Evolutionary conservation across 2,329 filamentous ascomycete genomes (phyloP).

Genomic region (Fusarium citri): DNA sequence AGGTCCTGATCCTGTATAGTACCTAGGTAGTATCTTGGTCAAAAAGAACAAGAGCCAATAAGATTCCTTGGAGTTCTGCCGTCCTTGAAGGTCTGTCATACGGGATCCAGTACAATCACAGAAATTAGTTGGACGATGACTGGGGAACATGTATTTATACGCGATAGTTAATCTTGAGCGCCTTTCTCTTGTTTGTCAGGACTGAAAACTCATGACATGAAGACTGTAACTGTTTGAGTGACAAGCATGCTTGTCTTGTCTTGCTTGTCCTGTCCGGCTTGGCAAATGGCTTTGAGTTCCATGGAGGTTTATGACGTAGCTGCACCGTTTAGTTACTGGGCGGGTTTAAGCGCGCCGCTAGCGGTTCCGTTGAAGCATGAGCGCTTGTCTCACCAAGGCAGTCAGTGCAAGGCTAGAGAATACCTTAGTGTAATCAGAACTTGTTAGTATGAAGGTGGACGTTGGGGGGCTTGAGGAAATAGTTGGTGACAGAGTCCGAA

Average conservation of each 20-base stretch:
- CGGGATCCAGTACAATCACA: neutral
- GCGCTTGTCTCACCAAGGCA: constrained; percentile 3
- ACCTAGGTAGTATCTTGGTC: neutral
- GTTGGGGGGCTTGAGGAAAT: neutral
- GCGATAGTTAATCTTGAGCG: neutral
- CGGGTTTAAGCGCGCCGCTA: constrained; percentile 16
- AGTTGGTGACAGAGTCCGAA: neutral
- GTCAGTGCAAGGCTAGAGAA: neutral
- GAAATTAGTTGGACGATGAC: neutral
- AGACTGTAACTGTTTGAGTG: neutral
- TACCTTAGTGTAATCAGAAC: neutral
- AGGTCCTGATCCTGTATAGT: neutral
- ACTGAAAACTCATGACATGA: neutral
- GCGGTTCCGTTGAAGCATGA: constrained; percentile 11
- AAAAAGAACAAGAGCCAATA: neutral
- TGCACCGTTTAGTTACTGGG: neutral
- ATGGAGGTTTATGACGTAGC: constrained; percentile 23
- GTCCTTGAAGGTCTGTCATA: neutral
- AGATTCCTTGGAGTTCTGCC: neutral
- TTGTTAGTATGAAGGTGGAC: neutral
- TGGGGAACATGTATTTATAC: neutral
- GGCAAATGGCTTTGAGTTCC: neutral
- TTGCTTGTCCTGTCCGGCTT: constrained; percentile 7
- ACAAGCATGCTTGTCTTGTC: constrained; percentile 10
- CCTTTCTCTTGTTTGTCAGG: neutral